A percentile compares a stretch with the other conserved stretches of the same genome.
These are phyloP conservation scores for Phoma sp. DNA, from an alignment of 2,329 filamentous ascomycete genomes.

Conservation along the genomic window DNA sequence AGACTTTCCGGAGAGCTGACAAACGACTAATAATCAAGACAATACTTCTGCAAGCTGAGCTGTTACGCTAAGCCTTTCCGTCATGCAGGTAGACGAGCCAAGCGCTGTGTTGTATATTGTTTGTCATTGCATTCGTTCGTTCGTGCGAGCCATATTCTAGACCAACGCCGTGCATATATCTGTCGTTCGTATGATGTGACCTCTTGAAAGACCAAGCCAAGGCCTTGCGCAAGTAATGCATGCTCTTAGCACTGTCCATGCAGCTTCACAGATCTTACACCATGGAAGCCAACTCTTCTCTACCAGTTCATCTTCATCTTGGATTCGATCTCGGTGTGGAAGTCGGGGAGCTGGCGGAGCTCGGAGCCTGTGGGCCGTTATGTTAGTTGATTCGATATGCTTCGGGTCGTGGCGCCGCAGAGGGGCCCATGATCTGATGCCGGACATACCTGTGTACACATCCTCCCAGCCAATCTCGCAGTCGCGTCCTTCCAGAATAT, in stretches of 20 bases:
- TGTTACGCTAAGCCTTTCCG: not conserved
- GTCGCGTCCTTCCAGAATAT: constrained; percentile 84
- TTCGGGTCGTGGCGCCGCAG: too few species aligned
- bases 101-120: not conserved
- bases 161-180: not conserved
- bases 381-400: constrained; percentile 21
- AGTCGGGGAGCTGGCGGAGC: constrained; percentile 70
- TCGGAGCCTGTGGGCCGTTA: constrained; percentile 64
- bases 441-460: constrained; percentile 74
- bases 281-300: constrained; percentile 6
- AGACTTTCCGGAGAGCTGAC: too few species aligned
- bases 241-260: not conserved
- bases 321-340: constrained; percentile 94
- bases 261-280: not conserved
- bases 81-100: not conserved
- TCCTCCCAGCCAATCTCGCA: constrained; percentile 89
- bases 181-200: not conserved
- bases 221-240: not conserved
- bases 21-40: not conserved
- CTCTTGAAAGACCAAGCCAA: not conserved
- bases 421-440: not conserved
- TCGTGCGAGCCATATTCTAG: not conserved
- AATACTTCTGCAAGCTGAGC: not conserved
- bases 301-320: constrained; percentile 79
- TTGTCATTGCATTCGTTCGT: constrained; percentile 13